Percentiles rank a stretch among this genome's conserved stretches.
These are phyloP conservation scores for Leishmania braziliensis DNA, from an alignment of 208 protist species.

Conservation along the genomic window DNA sequence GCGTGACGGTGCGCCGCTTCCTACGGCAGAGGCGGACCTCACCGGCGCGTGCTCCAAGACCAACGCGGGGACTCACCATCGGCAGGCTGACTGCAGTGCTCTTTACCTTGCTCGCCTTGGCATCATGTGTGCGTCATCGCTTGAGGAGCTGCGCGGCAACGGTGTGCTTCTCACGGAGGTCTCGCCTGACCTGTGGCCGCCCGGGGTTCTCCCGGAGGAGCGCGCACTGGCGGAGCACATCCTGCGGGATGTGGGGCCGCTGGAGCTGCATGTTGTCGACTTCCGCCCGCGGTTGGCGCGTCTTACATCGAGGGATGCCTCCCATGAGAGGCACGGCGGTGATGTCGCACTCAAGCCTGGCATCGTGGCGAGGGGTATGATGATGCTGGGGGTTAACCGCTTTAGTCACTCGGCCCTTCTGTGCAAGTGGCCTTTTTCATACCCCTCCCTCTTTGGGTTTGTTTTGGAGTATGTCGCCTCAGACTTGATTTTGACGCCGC, in stretches of 20 bases:
- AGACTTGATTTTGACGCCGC: slow-evolving; percentile 14
- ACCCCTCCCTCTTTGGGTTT: slow-evolving; percentile 36
- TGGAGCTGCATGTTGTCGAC: slow-evolving; percentile 47
- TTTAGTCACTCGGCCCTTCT: slow-evolving; percentile 33
- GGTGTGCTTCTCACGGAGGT: slow-evolving; percentile 7
- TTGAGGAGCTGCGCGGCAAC: slow-evolving; percentile 20
- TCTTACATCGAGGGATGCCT: not conserved
- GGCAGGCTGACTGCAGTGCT: not conserved
- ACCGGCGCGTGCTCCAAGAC: not conserved
- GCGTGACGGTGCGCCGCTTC: slow-evolving; percentile 1
- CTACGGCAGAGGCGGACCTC: not conserved
- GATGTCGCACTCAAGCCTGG: not conserved
- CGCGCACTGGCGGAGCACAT: slow-evolving; percentile 39
- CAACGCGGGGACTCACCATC: not conserved
- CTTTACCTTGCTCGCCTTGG: slow-evolving; percentile 10
- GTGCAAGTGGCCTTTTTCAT: slow-evolving; percentile 28
- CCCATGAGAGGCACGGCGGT: not conserved
- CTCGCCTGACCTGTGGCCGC: slow-evolving; percentile 35
- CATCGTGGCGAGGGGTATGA: not conserved
- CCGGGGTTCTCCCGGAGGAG: slow-evolving; percentile 31
- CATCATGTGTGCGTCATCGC: slow-evolving; percentile 8
- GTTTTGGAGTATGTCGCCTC: slow-evolving; percentile 31
- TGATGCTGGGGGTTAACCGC: slow-evolving; percentile 8
- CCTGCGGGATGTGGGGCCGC: slow-evolving; percentile 22
- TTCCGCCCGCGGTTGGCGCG: slow-evolving; percentile 28